phyloP scores from a whole-genome alignment of 202 grass and related monocot species.

The Setaria italica region DNA sequence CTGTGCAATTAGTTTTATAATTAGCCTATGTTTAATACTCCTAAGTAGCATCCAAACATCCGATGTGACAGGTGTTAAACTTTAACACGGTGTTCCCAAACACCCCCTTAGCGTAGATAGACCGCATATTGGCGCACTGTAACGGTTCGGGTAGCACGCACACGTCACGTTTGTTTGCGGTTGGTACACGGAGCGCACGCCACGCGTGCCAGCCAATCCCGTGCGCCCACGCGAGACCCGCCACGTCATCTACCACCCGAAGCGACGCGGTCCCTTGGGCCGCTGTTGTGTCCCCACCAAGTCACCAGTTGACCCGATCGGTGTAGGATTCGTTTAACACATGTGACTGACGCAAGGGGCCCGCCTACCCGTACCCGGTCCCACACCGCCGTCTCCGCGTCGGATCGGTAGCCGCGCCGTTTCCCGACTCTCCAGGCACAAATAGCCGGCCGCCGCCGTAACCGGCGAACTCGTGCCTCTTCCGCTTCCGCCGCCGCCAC shows the following conservation, averaged over 20 bases:
- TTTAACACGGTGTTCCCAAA: too few species aligned
- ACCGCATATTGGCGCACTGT: too few species aligned
- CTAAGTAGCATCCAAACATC: too few species aligned
- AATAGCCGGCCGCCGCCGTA: neutral
- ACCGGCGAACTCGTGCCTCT: neutral
- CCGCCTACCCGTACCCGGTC: neutral
- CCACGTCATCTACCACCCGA: constrained; percentile 10
- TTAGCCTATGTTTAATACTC: too few species aligned
- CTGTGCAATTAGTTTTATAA: too few species aligned
- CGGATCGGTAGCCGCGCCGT: neutral
- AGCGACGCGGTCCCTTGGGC: neutral
- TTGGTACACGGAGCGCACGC: constrained; percentile 23
- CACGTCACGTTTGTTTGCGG: constrained; percentile 11
- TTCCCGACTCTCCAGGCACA: constrained; percentile 17
- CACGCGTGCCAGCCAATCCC: constrained; percentile 44
- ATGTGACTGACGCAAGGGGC: neutral
- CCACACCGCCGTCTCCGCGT: neutral
- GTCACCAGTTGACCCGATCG: constrained; percentile 2
- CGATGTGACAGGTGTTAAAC: too few species aligned
- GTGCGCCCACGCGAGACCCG: neutral
- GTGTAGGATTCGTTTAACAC: neutral
- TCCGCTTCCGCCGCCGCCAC: neutral
- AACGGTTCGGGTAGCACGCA: neutral
- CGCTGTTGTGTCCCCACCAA: neutral
- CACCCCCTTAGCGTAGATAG: neutral